Conservation (phyloP, 2,329 filamentous ascomycete species). For the Paecilomyces dactylethromorphus region DNA sequence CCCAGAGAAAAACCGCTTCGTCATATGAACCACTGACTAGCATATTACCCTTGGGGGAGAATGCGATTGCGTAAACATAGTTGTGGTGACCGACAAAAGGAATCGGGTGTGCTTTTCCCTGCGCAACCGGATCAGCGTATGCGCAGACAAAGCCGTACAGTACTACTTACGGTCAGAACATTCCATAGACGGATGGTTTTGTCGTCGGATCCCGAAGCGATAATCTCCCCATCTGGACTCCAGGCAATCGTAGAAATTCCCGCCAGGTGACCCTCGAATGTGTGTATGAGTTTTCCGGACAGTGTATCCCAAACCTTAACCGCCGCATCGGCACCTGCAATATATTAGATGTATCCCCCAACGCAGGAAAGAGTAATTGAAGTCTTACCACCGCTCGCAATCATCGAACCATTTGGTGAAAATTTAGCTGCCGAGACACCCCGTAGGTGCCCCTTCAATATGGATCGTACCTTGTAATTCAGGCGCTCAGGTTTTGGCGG, state of each 20-base stretch:
- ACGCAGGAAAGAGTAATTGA: not conserved
- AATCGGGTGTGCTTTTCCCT: slow-evolving; percentile 52
- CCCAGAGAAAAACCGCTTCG: slow-evolving; percentile 95
- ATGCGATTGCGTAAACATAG: slow-evolving; percentile 89
- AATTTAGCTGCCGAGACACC: slow-evolving; percentile 82
- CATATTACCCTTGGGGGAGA: slow-evolving; percentile 97
- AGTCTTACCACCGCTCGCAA: slow-evolving; percentile 69
- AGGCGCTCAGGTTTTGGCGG: slow-evolving; percentile 51
- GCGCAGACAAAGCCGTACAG: not conserved
- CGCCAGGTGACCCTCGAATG: slow-evolving; percentile 85
- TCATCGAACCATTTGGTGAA: slow-evolving; percentile 82
- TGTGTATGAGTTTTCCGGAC: slow-evolving; percentile 75
- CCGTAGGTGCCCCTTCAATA: slow-evolving; percentile 69
- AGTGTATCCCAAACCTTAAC: slow-evolving; percentile 83
- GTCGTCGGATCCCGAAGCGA: slow-evolving; percentile 91
- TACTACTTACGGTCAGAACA: slow-evolving; percentile 42
- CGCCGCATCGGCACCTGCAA: slow-evolving; percentile 69
- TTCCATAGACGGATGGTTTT: slow-evolving; percentile 95
- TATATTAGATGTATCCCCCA: slow-evolving; percentile 1
- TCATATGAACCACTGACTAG: slow-evolving; percentile 93
- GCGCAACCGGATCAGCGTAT: not conserved
- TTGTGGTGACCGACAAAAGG: slow-evolving; percentile 83
- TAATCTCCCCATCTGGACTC: slow-evolving; percentile 78
- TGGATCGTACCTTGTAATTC: slow-evolving; percentile 63
- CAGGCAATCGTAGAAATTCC: slow-evolving; percentile 91